A percentile compares a stretch with the other conserved stretches of the same genome.
Conservation (phyloP, 129 eudicot genomes). For the Tagetes patula region DNA sequence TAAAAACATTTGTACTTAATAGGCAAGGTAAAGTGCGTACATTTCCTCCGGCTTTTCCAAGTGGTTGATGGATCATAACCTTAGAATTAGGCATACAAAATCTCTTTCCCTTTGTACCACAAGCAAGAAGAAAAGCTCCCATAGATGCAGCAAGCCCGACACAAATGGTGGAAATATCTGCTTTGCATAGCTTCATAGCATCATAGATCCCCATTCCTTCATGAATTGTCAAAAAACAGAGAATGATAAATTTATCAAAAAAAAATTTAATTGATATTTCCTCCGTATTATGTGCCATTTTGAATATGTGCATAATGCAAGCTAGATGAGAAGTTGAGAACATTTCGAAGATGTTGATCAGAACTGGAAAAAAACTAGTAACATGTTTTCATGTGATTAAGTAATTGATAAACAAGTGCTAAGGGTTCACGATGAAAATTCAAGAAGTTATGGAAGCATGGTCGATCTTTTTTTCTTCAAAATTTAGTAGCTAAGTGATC, state of each 20-base stretch:
- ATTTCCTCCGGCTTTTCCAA: conserved; percentile 67
- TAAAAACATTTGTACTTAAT: conserved; percentile 8
- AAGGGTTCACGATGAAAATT: not conserved
- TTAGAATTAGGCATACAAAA: conserved; percentile 93
- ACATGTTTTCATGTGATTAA: not conserved
- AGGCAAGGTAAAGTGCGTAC: conserved; percentile 40
- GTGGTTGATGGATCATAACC: conserved; percentile 95
- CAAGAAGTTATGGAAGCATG: not conserved
- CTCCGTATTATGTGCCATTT: conserved; percentile 10
- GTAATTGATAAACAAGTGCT: not conserved
- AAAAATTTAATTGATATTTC: not conserved
- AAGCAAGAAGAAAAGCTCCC: conserved; percentile 97
- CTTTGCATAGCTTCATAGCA: conserved; percentile 94
- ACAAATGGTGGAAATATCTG: conserved; percentile 88
- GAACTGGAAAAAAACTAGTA: not conserved
- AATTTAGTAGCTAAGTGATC: not conserved
- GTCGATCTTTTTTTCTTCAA: not conserved
- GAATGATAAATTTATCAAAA: not conserved
- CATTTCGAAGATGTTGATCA: not conserved
- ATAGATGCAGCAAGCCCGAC: conserved; percentile 94
- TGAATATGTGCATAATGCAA: not conserved
- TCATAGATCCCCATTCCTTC: conserved; percentile 95
- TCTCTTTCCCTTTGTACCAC: conserved; percentile 92
- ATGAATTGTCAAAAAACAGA: conserved; percentile 30
- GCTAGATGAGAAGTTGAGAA: conserved; percentile 1